Evolutionary conservation across 306 rosid genomes (phyloP), one percentile per base, ranked within the genome.

Genomic region (Ammopiptanthus mongolicus): DNA sequence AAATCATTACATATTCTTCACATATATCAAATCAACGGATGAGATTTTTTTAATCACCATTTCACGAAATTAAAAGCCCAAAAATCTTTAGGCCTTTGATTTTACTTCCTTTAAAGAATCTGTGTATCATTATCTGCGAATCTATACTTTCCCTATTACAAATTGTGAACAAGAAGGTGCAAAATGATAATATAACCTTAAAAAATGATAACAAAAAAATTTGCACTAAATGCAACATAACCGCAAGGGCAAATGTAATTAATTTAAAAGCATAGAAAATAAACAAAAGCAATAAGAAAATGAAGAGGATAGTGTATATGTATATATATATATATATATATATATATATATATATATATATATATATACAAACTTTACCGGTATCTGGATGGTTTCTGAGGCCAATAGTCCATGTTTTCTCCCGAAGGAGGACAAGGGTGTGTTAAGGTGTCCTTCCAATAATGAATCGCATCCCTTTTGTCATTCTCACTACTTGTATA

Each of bases 361-460:
- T n/a, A n/a, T 46, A 46, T 14, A 46, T 8, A 14, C 19, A 46
- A 14, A 10, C 22, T 8, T 3, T 79, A 80, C 87, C 87, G 66
- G 71, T 83, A 88, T 59, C 15, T 50, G 4, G 48, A 28, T 31
- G 98, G 98, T 64, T 92, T 90, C 7, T 78, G 47, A 50, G 98
- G 98, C 96, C 94, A 92, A 83, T 74, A 86, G 6, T 84, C 75
- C 21, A 78, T 34, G 86, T 44, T 51, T 14, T 85, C 83, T 2
- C 84, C 88, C 0, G 85, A 78, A 41, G 94, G 84, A 70, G 84
- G 89, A 79, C 89, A 87, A 42, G 87, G 85, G 52, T 87, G 92
- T 10, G 73, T 76, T 25, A 93, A 29, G 31, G 92, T 87, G 64
- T 93, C 96, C 62, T 88, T 88, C 98, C 98, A 93, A 66, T 36